Evolutionary conservation across 352 stramenopile species (phyloP), one percentile per base, ranked within the genome.

Genomic region (Pythium grandisporangium): DNA sequence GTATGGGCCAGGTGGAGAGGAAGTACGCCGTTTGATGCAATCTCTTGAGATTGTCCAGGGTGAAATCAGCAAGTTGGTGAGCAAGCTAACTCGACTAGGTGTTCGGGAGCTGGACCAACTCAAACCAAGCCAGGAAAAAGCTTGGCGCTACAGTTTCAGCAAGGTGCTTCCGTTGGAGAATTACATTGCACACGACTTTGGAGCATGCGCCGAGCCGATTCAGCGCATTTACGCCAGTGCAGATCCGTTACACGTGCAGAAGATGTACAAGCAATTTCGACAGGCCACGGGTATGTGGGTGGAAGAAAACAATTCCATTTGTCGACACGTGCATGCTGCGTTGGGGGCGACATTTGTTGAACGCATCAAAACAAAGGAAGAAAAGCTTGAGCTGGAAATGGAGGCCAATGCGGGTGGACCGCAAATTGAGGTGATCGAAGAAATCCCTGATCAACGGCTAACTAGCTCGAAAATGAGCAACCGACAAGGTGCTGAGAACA

Each of bases 211-310:
- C 13, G 76, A 93, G 44, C 79, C 79, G 14, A 90, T 93, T 46
- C 79, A 93, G 50, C 70, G 69, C n/a, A 90, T 93, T 58, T 84
- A 92, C 51, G 71, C 70, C 21, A 92, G 79, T 44, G 76, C 75
- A 22, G 79, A 92, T 30, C 79, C 79, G 5, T 25, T 77, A 23
- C 72, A 87, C 32, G 79, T 92, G 16, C 75, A 92, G 55, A 84
- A 86, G 54, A 78, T 92, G 68, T 86, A 84, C 53, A 82, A 86
- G 58, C 73, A 92, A 55, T 92, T 92, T 45, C 80, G 82, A 20
- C 66, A 87, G 30, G 74, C 75, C 13, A 89, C 79, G 14, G 79
- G 79, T 8, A 68, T 86, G 59, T 92, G 79, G 79, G 79, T 92
- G 27, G 51, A 88, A 33, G 79, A 92, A 57, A 92, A 92, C 53